Evolutionary conservation across 192 early-diverging fungal species (phyloP), one percentile per base, ranked within the genome.

Genomic region (Gryganskiella cystojenkinii): DNA sequence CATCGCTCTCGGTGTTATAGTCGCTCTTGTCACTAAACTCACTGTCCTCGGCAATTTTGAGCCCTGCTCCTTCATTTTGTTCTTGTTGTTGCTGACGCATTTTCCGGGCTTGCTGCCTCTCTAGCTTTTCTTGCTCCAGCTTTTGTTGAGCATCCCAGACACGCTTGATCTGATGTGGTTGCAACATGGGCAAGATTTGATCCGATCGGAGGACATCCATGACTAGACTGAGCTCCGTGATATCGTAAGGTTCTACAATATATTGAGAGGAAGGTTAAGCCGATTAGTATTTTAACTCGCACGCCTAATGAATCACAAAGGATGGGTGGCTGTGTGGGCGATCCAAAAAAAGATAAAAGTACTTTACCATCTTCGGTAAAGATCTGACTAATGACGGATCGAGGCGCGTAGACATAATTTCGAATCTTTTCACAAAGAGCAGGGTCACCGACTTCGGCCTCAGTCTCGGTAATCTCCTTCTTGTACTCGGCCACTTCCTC

Each of bases 381-480:
- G 30, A 79, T 62, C 3, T n/a, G 35, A 45, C 20, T 49, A 33
- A 69, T 22, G 43, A 70, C 28, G 7, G 59, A 34, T 44, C 34
- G 11, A 5, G 55, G 53, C n/a, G 63, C 53, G 49, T 83, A 72
- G 19, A 83, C 70, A 27, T 69, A 76, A 63, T 81, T 83, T 15
- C 64, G 67, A 35, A 87, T 62, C 63, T 87, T 87, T 58, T 79
- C 42, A 61, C 85, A 87, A 2, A 87, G 65, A 3, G 19, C 43
- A 19, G 53, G 56, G 49, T 80, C 79, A 43, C 64, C 64, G 31
- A 76, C 62, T 17, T 20, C 43, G 3, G 46, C 50, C 61, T 81
- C 61, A 7, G 76, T 24, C 24, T 51, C 43, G 35, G 71, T 62
- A 28, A 85, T 81, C 14, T 86, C 72, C 37, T 83, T 82, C 43